Conservation (phyloP, 352 stramenopile species). For the Pythium monospermum region DNA sequence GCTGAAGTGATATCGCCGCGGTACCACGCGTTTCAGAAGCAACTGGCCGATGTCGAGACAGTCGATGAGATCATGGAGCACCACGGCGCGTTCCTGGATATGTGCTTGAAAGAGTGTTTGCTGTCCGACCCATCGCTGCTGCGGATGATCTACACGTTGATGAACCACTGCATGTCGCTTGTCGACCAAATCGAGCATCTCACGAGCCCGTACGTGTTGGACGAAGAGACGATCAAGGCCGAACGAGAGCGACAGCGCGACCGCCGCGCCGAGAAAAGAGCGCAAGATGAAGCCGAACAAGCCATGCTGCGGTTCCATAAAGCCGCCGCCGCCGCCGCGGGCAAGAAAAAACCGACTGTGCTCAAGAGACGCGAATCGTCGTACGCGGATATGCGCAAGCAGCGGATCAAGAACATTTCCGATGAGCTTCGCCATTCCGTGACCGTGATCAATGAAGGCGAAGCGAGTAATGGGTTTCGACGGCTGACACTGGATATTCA, state of each 20-base stretch:
- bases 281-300: conserved; percentile 67
- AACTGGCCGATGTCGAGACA: conserved; percentile 71
- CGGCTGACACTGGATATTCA: conserved; percentile 75
- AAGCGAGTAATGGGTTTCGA: conserved; percentile 71
- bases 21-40: conserved; percentile 88
- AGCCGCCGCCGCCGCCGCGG: conserved; percentile 2
- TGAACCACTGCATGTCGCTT: conserved; percentile 96
- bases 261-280: conserved; percentile 74
- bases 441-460: conserved; percentile 49
- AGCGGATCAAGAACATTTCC: conserved; percentile 76
- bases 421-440: conserved; percentile 72
- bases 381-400: conserved; percentile 68
- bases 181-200: conserved; percentile 93
- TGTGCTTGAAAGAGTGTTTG: conserved; percentile 96
- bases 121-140: conserved; percentile 95
- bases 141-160: conserved; percentile 91
- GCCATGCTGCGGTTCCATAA: conserved; percentile 52
- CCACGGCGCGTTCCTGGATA: conserved; percentile 95
- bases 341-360: conserved; percentile 51
- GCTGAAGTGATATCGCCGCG: conserved; percentile 94
- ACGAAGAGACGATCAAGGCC: conserved; percentile 84
- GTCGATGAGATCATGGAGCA: conserved; percentile 94
- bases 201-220: conserved; percentile 70
- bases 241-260: conserved; percentile 75
- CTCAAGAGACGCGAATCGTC: conserved; percentile 68